These are phyloP conservation scores for Fusarium sp. DNA, from an alignment of 2,329 filamentous ascomycete genomes.

Conservation along the genomic window DNA sequence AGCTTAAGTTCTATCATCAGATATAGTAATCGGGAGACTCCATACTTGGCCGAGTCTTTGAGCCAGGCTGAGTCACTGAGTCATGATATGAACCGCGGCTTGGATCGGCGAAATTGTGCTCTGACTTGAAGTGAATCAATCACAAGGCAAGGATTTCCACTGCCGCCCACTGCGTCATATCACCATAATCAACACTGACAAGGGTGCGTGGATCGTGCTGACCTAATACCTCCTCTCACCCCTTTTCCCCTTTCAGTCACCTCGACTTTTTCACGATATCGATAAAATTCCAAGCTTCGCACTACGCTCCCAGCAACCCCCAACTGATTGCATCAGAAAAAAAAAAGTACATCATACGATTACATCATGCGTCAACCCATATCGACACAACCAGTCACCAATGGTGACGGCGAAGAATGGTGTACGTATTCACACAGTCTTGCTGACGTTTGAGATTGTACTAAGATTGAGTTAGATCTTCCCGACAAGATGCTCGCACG, in stretches of 20 bases:
- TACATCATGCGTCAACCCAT: conserved; percentile 24
- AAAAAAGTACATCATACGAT: background rate
- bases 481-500: conserved; percentile 37
- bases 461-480: conserved; percentile 16
- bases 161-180: conserved; percentile 1
- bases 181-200: background rate
- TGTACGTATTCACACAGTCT: conserved; percentile 21
- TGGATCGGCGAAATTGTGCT: background rate
- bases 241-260: conserved; percentile 35
- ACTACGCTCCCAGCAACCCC: background rate
- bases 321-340: background rate
- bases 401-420: conserved; percentile 23
- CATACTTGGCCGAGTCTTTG: background rate
- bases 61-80: background rate
- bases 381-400: background rate
- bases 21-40: background rate
- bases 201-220: conserved; percentile 5
- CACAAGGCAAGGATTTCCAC: background rate
- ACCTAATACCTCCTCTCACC: conserved; percentile 22
- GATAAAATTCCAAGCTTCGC: conserved; percentile 5
- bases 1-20: background rate
- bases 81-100: background rate
- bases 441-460: background rate
- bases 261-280: background rate
- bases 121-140: background rate